Base-by-base conservation (phyloP, 768 basidiomycete species). In the Lactarius psammicola region DNA sequence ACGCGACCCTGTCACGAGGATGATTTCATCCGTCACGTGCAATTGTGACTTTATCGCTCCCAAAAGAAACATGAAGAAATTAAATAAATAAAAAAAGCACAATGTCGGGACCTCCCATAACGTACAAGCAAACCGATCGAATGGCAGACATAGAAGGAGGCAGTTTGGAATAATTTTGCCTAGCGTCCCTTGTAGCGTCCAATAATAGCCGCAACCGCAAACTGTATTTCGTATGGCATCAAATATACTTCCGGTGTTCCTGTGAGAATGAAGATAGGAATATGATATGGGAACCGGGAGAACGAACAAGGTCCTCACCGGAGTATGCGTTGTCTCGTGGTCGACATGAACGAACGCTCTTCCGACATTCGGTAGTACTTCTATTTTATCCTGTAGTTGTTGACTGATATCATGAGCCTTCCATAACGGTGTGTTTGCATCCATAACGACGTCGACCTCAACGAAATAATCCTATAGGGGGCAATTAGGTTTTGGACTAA, bases 291-390 rank as follows among this genome's bases (percentile, higher is more conserved):
- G 44, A 33, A 38, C 60, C n/a, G 40, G 42, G 59, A 38, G 49
- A 46, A 63, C n/a, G 28, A 68, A 38, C 26, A 34, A 26, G 40
- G 30, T 34, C 71, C 81, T 55, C 63, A 87, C 87, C 13, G 86
- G 86, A 57, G 77, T 73, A 76, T 95, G 94, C n/a, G 87, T 89
- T 6, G 90, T 89, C 77, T 96, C 95, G 72, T 96, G 89, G 77
- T 97, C 95, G 65, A 96, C 92, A 73, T 97, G 95, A 30, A 97
- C 94, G 75, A 95, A 97, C 42, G 95, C 95, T 42, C 95, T 81
- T 68, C 92, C 94, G 51, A 97, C 95, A 71, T 92, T 90, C 2
- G 94, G 93, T 44, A 97, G 78, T 18, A 86, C 84, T 74, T 97
- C 95, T 56, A 97, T 87, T 77, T 90, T 92, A 73, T 94, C 93